Evolutionary conservation across 345 rosid genomes (phyloP).

Genomic region (Lepidium sativum): DNA sequence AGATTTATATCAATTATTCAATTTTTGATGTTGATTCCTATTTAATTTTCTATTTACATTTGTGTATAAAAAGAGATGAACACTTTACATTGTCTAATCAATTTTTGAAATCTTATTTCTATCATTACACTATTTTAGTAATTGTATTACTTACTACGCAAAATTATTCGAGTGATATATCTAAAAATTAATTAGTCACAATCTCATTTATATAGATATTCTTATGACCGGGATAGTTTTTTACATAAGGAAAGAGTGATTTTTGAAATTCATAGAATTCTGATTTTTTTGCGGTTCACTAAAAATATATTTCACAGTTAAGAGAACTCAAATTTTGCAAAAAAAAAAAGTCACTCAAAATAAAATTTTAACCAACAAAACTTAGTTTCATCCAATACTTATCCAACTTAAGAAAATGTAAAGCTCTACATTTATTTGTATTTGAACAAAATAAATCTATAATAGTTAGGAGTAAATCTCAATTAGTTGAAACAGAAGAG

Average conservation of each 20-base stretch:
- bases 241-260: too few species aligned
- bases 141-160: neutral
- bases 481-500: neutral
- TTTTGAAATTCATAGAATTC: too few species aligned
- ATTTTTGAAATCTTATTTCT: neutral
- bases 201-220: too few species aligned
- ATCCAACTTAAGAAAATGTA: neutral
- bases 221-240: too few species aligned
- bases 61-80: neutral
- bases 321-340: too few species aligned
- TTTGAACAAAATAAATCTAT: neutral
- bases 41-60: neutral
- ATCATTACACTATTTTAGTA: neutral
- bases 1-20: constrained; percentile 19
- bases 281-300: too few species aligned
- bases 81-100: neutral
- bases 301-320: too few species aligned
- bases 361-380: too few species aligned
- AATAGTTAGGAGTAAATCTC: neutral
- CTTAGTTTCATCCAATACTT: neutral
- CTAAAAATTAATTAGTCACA: neutral
- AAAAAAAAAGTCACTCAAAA: too few species aligned
- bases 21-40: neutral
- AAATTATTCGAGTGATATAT: neutral
- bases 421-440: neutral